These are phyloP conservation scores for Cutaneotrichosporon cavernicola DNA, from an alignment of 1,284 basidiomycete genomes.

Conservation along the genomic window DNA sequence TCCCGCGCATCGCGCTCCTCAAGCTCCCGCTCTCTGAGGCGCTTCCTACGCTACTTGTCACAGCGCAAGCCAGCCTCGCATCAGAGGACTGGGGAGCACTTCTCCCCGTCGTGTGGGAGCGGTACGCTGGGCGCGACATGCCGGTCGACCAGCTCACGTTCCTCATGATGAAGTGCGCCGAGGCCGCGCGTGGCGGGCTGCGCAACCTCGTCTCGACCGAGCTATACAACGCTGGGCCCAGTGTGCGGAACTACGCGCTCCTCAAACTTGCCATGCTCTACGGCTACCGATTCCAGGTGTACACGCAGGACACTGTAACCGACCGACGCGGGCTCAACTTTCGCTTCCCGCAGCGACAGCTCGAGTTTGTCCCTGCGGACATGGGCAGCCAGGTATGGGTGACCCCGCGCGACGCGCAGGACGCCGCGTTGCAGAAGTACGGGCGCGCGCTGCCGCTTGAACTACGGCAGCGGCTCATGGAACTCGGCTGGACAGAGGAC, in stretches of 20 bases:
- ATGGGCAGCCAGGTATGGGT: conserved; percentile 43
- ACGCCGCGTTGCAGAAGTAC: conserved; percentile 42
- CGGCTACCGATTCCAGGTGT: conserved; percentile 42
- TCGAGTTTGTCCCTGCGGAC: conserved; percentile 45
- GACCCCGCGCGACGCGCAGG: conserved; percentile 40
- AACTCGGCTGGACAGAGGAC: conserved; percentile 49
- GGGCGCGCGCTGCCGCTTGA: conserved; percentile 43
- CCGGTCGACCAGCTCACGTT: conserved; percentile 28
- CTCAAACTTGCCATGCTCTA: conserved; percentile 37
- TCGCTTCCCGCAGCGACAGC: conserved; percentile 33
- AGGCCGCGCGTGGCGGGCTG: conserved; percentile 28
- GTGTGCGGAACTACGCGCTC: conserved; percentile 26
- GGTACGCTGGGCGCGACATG: conserved; percentile 19
- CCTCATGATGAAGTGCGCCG: conserved; percentile 45
- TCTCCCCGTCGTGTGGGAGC: conserved; percentile 38
- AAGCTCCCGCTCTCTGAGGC: conserved; percentile 3
- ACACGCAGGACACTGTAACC: conserved; percentile 36
- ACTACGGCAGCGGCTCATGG: conserved; percentile 44
- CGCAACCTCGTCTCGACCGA: conserved; percentile 30
- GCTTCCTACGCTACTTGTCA: conserved; percentile 30
- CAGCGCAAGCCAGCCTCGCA: conserved; percentile 32
- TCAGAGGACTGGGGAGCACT: conserved; percentile 36
- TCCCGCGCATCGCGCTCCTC: not conserved
- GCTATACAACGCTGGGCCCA: conserved; percentile 21
- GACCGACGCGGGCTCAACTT: conserved; percentile 41